phyloP scores from a whole-genome alignment of 2,329 filamentous ascomycete genomes.

The Ascochyta viciae-villosae region DNA sequence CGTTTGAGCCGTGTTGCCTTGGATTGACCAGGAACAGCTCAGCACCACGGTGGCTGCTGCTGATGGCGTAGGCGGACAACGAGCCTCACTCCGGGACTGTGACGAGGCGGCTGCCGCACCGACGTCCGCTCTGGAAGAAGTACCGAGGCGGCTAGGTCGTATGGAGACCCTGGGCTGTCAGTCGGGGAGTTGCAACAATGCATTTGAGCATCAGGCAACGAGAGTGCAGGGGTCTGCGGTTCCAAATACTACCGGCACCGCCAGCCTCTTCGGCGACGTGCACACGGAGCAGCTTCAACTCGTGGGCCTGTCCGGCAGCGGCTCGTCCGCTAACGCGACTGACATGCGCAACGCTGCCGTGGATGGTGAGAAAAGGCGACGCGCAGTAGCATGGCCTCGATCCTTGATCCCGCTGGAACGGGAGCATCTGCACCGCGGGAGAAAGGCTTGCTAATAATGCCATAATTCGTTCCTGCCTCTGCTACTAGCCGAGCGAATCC shows the following conservation, averaged over 20 bases:
- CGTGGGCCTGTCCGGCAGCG: not conserved
- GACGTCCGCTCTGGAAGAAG: constrained; percentile 10
- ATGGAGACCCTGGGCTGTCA: constrained; percentile 33
- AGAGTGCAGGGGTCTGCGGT: constrained; percentile 13
- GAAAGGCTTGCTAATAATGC: constrained; percentile 8
- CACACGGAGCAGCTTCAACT: not conserved
- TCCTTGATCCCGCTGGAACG: constrained; percentile 21
- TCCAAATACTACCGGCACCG: not conserved
- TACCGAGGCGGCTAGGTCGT: constrained; percentile 23
- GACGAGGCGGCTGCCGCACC: constrained; percentile 23
- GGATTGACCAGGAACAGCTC: constrained; percentile 19
- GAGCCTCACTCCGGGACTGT: constrained; percentile 21
- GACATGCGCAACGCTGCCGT: not conserved
- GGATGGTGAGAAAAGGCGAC: not conserved
- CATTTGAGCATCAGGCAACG: constrained; percentile 10
- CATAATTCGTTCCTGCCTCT: constrained; percentile 9
- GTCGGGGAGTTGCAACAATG: constrained; percentile 11
- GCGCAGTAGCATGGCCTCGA: constrained; percentile 9
- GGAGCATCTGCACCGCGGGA: constrained; percentile 10
- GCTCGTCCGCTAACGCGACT: not conserved
- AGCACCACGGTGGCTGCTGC: constrained; percentile 2
- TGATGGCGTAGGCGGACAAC: constrained; percentile 16
- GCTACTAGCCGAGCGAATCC: constrained; percentile 16
- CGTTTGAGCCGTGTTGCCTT: constrained; percentile 15
- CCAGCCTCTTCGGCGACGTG: constrained; percentile 17